Evolutionary conservation across 2,329 filamentous ascomycete species (phyloP).

Genomic region (Diplodia intermedia): DNA sequence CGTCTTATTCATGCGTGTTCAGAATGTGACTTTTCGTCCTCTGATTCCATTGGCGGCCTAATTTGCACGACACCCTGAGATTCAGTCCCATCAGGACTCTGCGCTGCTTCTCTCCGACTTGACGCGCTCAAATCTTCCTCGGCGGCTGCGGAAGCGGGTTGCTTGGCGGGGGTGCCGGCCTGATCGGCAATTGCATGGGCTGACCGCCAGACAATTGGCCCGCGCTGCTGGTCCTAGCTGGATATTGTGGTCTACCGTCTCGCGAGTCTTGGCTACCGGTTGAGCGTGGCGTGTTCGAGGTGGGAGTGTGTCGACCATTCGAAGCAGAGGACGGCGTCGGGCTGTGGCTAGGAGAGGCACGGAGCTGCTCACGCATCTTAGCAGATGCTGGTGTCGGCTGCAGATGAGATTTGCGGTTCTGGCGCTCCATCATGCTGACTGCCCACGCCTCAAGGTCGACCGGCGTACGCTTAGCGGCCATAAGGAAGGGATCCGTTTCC

Average conservation of each 20-base stretch:
- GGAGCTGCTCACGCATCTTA: conserved; percentile 48
- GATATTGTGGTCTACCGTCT: conserved; percentile 46
- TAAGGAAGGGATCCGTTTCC: conserved; percentile 93
- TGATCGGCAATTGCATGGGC: conserved; percentile 55
- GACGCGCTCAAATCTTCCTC: conserved; percentile 15
- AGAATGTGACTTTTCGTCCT: background rate
- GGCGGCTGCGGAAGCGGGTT: conserved; percentile 32
- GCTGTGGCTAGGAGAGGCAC: conserved; percentile 38
- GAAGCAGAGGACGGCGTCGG: conserved; percentile 39
- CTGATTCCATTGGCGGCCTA: background rate
- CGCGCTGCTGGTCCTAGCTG: conserved; percentile 53
- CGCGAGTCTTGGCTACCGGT: conserved; percentile 36
- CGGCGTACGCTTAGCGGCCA: conserved; percentile 94
- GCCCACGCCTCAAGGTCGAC: conserved; percentile 95
- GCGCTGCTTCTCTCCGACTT: conserved; percentile 6
- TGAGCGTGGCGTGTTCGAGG: conserved; percentile 32
- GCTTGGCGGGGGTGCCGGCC: conserved; percentile 50
- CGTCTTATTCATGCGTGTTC: conserved; percentile 1
- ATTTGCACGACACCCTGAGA: background rate
- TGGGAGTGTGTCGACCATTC: conserved; percentile 36
- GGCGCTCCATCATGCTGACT: conserved; percentile 87
- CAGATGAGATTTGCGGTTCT: conserved; percentile 94
- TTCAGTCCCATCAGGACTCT: background rate
- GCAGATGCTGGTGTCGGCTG: conserved; percentile 80
- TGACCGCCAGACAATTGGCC: conserved; percentile 41